Conservation (phyloP, 768 basidiomycete genomes). For the Termitomyces sp. region DNA sequence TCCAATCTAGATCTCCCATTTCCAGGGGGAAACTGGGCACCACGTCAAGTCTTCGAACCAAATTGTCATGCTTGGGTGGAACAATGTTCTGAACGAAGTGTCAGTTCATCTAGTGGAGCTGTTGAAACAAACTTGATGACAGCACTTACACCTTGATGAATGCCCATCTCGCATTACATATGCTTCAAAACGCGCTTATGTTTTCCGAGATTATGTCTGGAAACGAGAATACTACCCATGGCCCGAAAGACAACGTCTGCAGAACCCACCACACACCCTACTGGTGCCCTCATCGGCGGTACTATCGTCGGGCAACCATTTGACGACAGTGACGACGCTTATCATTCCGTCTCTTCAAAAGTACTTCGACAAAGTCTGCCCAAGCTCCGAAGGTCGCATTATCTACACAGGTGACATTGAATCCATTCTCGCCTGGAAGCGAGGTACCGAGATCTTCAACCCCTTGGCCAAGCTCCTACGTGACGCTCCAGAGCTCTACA, state of each 20-base stretch:
- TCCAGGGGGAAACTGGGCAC: conserved; percentile 33
- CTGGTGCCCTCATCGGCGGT: conserved; percentile 35
- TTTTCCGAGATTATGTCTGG: conserved; percentile 42
- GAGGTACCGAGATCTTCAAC: conserved; percentile 31
- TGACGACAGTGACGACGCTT: conserved; percentile 31
- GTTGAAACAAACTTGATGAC: not conserved
- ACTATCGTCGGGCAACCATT: conserved; percentile 40
- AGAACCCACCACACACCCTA: conserved; percentile 30
- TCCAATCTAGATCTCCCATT: conserved; percentile 26
- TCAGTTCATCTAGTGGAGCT: conserved; percentile 13
- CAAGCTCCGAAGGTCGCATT: conserved; percentile 27
- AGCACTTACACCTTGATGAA: conserved; percentile 38
- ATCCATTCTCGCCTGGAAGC: conserved; percentile 20
- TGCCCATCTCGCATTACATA: conserved; percentile 42
- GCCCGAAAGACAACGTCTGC: conserved; percentile 22
- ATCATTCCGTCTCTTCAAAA: conserved; percentile 37
- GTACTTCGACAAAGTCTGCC: conserved; percentile 44
- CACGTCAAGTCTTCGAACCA: conserved; percentile 33
- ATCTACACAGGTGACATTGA: conserved; percentile 37
- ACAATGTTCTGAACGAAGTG: conserved; percentile 38
- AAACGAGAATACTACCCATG: conserved; percentile 38
- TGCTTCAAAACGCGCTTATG: conserved; percentile 42
- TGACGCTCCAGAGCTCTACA: conserved; percentile 36
- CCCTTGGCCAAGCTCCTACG: conserved; percentile 33
- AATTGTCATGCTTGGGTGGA: conserved; percentile 32